Base-by-base conservation (phyloP, 345 rosid genomes). In the Linum trigynum region DNA sequence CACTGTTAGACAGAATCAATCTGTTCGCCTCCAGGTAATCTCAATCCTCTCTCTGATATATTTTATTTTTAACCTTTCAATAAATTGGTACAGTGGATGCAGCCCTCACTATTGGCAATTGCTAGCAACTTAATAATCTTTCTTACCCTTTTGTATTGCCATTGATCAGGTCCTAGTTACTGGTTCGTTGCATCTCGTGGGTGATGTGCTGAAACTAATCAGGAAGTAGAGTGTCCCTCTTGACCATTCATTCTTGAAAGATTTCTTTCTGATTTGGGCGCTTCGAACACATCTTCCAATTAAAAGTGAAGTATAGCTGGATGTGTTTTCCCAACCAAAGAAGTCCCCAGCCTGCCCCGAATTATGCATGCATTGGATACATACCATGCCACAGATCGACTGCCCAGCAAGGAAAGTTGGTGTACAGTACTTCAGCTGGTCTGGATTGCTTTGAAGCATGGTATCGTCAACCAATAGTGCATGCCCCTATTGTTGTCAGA, bases 111-210 rank as follows among this genome's bases (percentile, higher is more conserved):
- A 23, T 23, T 23, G 32, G 32, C 23, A n/a, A 11, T 7, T 11
- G 35, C 36, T 56, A 56, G 61, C 61, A 5, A n/a, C 7, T 17
- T 23, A 37, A 57, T 17, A 5, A 16, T 42, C 35, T 36, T n/a
- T 55, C 62, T 8, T 11, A 38, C 57, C 50, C 36, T 37, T 1
- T 39, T 9, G 17, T 38, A 51, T 65, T 45, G 4, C 11, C 59
- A 67, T 48, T 60, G 40, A 51, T 68, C 76, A 88, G 97, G 96
- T 94, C 62, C 88, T 94, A 41, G 92, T 94, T 39, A 80, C 96
- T 0, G 96, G 97, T 37, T 94, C 99, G 3, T 77, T 90, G 67
- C 95, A 90, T 72, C 95, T 94, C 32, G 89, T 94, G 65, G 99
- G 99, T 41, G 99, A 94, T 69, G 86, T 87, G 41, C 70, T 94